phyloP scores from a whole-genome alignment of 2,329 filamentous ascomycete species.

The Berkeleyomyces basicola region DNA sequence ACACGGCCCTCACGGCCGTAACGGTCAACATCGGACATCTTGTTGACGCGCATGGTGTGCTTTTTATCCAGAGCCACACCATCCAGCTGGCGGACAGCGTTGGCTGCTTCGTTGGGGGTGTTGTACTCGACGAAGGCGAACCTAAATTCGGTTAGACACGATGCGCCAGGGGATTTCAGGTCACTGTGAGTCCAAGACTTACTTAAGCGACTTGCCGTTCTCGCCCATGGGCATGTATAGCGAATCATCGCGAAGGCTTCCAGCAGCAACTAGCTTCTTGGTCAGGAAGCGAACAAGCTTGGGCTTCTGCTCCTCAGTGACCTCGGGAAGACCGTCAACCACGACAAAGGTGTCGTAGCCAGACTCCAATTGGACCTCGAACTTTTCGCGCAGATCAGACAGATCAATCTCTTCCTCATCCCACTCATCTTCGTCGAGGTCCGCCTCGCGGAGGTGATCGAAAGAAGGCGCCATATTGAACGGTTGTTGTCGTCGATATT shows the following conservation, averaged over 20 bases:
- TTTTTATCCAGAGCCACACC: slow-evolving; percentile 84
- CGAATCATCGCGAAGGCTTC: slow-evolving; percentile 69
- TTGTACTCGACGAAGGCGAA: slow-evolving; percentile 97
- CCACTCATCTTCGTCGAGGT: slow-evolving; percentile 69
- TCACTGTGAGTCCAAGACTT: slow-evolving; percentile 21
- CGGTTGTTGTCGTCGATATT: slow-evolving; percentile 8
- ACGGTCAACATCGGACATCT: slow-evolving; percentile 92
- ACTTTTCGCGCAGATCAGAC: slow-evolving; percentile 84
- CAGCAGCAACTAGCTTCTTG: slow-evolving; percentile 78
- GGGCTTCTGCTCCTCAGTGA: slow-evolving; percentile 76
- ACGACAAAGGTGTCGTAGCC: slow-evolving; percentile 94
- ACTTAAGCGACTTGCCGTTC: slow-evolving; percentile 74
- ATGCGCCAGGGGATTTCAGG: neutral
- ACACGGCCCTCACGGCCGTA: slow-evolving; percentile 88
- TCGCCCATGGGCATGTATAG: slow-evolving; percentile 91
- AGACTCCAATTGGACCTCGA: slow-evolving; percentile 88
- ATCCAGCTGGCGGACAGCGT: slow-evolving; percentile 78
- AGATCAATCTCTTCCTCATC: slow-evolving; percentile 92
- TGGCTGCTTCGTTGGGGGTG: slow-evolving; percentile 73
- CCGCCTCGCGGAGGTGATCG: slow-evolving; percentile 79
- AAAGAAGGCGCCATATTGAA: slow-evolving; percentile 83
- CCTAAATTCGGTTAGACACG: slow-evolving; percentile 29
- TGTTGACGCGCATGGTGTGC: slow-evolving; percentile 91
- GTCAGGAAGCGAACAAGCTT: slow-evolving; percentile 94
- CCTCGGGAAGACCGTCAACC: slow-evolving; percentile 79